Evolutionary conservation across 140 eudicot genomes (phyloP), one percentile per base, ranked within the genome.

Genomic region (Cichorium intybus): DNA sequence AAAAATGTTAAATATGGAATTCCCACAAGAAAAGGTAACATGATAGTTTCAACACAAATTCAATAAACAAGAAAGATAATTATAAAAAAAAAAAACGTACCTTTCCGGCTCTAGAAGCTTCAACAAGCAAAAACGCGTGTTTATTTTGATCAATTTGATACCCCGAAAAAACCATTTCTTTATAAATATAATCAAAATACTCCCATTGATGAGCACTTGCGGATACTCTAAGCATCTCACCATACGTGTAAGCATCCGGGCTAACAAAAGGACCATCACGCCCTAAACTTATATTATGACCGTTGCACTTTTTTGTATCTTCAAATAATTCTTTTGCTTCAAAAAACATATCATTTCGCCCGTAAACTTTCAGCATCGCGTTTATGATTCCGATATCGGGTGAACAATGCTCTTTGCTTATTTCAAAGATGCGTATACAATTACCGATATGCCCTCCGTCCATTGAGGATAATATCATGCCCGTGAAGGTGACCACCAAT

Each of bases 71-170:
- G 6, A 50, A 34, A 15, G 6, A n/a, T 15, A 12, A 3, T 17
- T 23, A 47, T 27, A 27, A 28, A 8, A 2, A 23, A 16, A 67
- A 20, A 59, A 29, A 31, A 48, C 51, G 53, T 80, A 87, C 97
- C 96, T 88, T 92, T 29, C 98, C 98, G 48, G 96, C 91, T 64
- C 80, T 68, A 34, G 98, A 85, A 57, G 98, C 95, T 81, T 85
- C 83, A 62, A 92, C 89, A 46, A 92, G 84, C 60, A 92, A 77
- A 55, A 47, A 69, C 21, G 87, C 81, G 5, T 72, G 77, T 28
- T 72, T 72, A 17, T 70, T 75, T 62, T 81, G 92, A 83, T 85
- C 87, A 59, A 92, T 77, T 52, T 66, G 95, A 86, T 88, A 61
- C 58, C 98, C 96, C 4, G 76, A 79, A 43, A 81, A 82, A 18